Conservation (phyloP, 2,329 filamentous ascomycete genomes). For the Xylaria sp. region DNA sequence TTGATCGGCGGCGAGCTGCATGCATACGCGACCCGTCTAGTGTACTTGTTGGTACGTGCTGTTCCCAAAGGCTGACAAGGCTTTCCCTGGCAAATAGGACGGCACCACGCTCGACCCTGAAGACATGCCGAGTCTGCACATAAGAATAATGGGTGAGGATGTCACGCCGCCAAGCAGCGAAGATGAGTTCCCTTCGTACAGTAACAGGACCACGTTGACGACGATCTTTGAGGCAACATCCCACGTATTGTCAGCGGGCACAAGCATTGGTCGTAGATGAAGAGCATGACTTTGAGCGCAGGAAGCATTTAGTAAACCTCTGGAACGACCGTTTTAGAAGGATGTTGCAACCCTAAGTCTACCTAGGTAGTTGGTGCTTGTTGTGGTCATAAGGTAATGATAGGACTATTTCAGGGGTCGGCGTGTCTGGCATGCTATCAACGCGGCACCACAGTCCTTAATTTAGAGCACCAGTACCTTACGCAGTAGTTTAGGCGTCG, state of each 20-base stretch:
- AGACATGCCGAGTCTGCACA: constrained; percentile 33
- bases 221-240: constrained; percentile 3
- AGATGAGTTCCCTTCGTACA: constrained; percentile 39
- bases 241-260: not conserved
- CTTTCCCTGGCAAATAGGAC: constrained; percentile 24
- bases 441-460: too few species aligned
- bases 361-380: not conserved
- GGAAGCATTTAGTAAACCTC: not conserved
- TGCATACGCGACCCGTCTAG: not conserved
- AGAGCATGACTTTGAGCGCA: not conserved
- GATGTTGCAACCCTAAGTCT: not conserved
- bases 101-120: constrained; percentile 29
- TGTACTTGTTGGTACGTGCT: constrained; percentile 1
- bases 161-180: constrained; percentile 31
- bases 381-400: not conserved
- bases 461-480: too few species aligned
- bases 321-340: not conserved
- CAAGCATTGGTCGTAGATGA: constrained; percentile 7
- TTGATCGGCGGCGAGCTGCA: not conserved
- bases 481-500: too few species aligned
- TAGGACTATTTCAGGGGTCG: too few species aligned
- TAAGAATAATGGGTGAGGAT: constrained; percentile 37
- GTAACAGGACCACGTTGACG: constrained; percentile 56
- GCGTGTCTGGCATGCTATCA: too few species aligned
- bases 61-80: constrained; percentile 15